phyloP scores from a whole-genome alignment of 2,329 filamentous ascomycete species.

The Phyllosticta citriasiana region DNA sequence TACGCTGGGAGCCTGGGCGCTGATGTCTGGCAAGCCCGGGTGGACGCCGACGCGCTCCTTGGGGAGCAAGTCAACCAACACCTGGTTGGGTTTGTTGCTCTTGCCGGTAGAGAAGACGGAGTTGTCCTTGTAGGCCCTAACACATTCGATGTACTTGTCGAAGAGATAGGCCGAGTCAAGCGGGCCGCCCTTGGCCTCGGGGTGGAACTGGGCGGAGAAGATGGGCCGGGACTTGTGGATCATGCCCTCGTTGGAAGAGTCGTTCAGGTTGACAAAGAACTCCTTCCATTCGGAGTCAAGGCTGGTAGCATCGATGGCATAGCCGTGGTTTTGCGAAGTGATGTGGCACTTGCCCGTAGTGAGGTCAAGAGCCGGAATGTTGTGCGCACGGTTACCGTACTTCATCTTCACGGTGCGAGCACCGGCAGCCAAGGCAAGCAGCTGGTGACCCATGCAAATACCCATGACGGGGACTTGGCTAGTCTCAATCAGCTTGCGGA shows the following conservation, averaged over 20 bases:
- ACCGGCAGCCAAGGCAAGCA: conserved; percentile 80
- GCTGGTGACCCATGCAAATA: conserved; percentile 95
- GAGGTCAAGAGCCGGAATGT: conserved; percentile 90
- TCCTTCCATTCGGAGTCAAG: conserved; percentile 85
- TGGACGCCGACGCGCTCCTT: conserved; percentile 89
- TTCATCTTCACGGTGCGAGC: conserved; percentile 94
- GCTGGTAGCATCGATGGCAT: conserved; percentile 80
- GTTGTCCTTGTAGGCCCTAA: conserved; percentile 82
- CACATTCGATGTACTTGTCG: conserved; percentile 88
- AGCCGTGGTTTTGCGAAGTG: conserved; percentile 96
- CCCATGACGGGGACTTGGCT: conserved; percentile 92
- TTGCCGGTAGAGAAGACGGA: conserved; percentile 58
- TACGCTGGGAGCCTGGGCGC: conserved; percentile 9
- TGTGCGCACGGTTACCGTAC: conserved; percentile 98
- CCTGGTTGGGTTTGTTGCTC: conserved; percentile 77
- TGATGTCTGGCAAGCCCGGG: conserved; percentile 26
- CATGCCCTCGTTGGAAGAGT: conserved; percentile 94
- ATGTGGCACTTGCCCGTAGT: conserved; percentile 98
- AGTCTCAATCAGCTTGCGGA: conserved; percentile 79
- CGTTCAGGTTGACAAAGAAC: conserved; percentile 97
- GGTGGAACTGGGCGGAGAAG: conserved; percentile 98
- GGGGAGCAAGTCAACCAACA: conserved; percentile 81
- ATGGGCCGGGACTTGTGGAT: conserved; percentile 94
- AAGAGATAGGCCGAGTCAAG: conserved; percentile 95
- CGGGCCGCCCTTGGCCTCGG: conserved; percentile 93